phyloP scores from a whole-genome alignment of 1,284 basidiomycete species.

The Ceratobasidium papillatum region DNA sequence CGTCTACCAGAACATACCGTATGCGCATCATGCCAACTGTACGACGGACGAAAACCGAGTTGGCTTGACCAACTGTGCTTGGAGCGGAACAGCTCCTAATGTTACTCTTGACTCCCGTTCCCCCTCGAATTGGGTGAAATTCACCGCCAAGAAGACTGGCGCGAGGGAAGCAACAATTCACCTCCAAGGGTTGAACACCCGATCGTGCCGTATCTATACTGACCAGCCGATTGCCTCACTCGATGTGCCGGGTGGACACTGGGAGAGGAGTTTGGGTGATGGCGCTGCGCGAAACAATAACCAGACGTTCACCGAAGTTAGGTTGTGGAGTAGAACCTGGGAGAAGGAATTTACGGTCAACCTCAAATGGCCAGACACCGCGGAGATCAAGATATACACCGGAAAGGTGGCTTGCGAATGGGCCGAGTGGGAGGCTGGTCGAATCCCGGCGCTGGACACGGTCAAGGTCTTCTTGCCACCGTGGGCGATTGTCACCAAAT shows the following conservation, averaged over 20 bases:
- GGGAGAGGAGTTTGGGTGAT: constrained; percentile 53
- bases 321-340: constrained; percentile 77
- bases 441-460: constrained; percentile 78
- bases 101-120: constrained; percentile 42
- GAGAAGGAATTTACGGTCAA: constrained; percentile 66
- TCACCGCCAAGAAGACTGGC: constrained; percentile 55
- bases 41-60: constrained; percentile 51
- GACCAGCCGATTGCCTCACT: constrained; percentile 60
- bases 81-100: constrained; percentile 49
- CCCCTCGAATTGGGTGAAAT: constrained; percentile 38
- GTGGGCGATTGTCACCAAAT: constrained; percentile 72
- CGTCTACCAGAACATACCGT: constrained; percentile 55
- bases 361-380: constrained; percentile 53
- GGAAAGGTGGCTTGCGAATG: constrained; percentile 73
- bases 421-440: constrained; percentile 68
- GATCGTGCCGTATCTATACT: constrained; percentile 70
- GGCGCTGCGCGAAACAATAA: constrained; percentile 54
- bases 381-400: constrained; percentile 48
- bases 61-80: constrained; percentile 50
- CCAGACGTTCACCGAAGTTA: constrained; percentile 59
- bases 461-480: constrained; percentile 69
- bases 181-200: constrained; percentile 65
- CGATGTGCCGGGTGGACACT: constrained; percentile 49
- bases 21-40: constrained; percentile 61
- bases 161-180: constrained; percentile 50